A percentile compares a stretch with the other conserved stretches of the same genome.
phyloP scores from a whole-genome alignment of 2,329 filamentous ascomycete genomes.

The Alternaria atra region DNA sequence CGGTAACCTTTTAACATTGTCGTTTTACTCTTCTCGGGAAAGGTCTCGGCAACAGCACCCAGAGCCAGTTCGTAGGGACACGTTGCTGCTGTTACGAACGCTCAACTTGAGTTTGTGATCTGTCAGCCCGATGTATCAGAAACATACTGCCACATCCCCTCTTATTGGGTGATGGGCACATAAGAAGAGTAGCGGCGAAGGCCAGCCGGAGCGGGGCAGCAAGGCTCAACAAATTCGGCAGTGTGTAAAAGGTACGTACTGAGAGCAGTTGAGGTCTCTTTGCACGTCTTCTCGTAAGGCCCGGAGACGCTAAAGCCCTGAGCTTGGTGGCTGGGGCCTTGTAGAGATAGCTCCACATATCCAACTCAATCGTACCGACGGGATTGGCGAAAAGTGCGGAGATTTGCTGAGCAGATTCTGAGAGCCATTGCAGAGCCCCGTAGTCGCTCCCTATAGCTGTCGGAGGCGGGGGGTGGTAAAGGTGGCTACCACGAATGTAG shows the following conservation, averaged over 20 bases:
- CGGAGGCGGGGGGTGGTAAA: not conserved
- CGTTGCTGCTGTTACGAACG: not conserved
- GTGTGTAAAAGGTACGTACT: not conserved
- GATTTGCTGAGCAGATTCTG: not conserved
- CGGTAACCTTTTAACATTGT: not conserved
- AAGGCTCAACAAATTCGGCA: not conserved
- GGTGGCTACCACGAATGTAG: not conserved
- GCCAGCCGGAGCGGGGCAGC: not conserved
- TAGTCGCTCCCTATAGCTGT: not conserved
- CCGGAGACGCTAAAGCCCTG: not conserved
- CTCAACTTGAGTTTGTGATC: not conserved
- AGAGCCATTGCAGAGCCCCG: not conserved
- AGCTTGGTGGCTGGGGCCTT: not conserved
- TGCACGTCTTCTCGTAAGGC: not conserved
- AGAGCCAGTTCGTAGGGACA: not conserved
- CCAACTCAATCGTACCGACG: not conserved
- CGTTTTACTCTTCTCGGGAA: not conserved
- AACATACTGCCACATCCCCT: not conserved
- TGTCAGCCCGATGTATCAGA: not conserved
- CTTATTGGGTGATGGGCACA: not conserved
- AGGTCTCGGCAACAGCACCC: not conserved
- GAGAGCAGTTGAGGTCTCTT: too few species aligned
- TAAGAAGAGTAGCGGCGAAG: not conserved
- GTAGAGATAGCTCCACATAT: not conserved
- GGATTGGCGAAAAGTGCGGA: not conserved